Evolutionary conservation across 805 yeast genomes (phyloP), one percentile per base, ranked within the genome.

Genomic region (Saccharomycopsis fermentans): DNA sequence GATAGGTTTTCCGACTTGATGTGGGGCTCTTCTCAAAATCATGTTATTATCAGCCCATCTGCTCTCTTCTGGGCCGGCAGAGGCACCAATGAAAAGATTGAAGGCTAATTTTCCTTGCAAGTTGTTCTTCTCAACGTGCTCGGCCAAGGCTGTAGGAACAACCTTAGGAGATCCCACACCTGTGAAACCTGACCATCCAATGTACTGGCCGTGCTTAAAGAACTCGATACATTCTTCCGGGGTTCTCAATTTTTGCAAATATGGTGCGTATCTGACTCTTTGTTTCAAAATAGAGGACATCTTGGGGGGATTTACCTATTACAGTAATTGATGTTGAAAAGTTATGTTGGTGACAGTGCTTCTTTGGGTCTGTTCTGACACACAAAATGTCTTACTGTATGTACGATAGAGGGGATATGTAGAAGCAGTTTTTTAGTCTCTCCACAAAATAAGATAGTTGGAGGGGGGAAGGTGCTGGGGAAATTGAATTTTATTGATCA

Each of bases 121-220:
- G 66, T 84, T 82, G 77, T 91, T 86, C 68, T 85, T 79, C 72
- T 88, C 96, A 59, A 92, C 98, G 70, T 91, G 90, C 63, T 90
- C 86, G 19, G 87, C 95, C 50, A 92, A 72, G 1, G 96, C 97
- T 27, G 82, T 79, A 54, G 99, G 99, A 34, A 94, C 80, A 29
- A 82, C 96, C 70, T 94, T 94, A 63, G 99, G 99, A 3, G 97
- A 92, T 67, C 98, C 98, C 54, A 94, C 99, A 67, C 97, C 99
- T 34, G 99, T 94, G 78, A 94, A 94, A 54, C 99, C 99, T 27
- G 97, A 91, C 98, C 98, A 94, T 58, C 98, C 99, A 47, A 94
- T 73, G 71, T 87, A 89, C 71, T 90, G 96, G 62, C 96, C 97
- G 66, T 87, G 80, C 69, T 90, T 83, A 78, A 94, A 92, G 48